A percentile compares a stretch with the other conserved stretches of the same genome.
Evolutionary conservation across 179 eudicot species (phyloP).

Genomic region (Camellia oleifera): DNA sequence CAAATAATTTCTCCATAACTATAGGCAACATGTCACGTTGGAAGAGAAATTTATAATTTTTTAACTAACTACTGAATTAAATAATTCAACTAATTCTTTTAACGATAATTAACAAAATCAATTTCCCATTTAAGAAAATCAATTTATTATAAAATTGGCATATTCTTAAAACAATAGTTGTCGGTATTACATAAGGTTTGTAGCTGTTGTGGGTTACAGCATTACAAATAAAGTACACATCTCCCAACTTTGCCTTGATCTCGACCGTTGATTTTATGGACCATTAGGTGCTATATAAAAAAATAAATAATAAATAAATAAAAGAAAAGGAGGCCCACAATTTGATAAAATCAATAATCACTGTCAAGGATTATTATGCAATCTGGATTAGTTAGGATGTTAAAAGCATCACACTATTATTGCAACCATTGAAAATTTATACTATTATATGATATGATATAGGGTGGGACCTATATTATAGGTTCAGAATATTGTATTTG

Average conservation of each 20-base stretch:
- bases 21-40: not conserved
- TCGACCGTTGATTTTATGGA: not conserved
- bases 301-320: too few relatives aligned
- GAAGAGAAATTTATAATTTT: not conserved
- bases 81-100: not conserved
- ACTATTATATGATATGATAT: too few relatives aligned
- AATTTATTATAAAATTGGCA: not conserved
- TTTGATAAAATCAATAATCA: not conserved
- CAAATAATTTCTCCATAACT: not conserved
- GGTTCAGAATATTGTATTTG: too few relatives aligned
- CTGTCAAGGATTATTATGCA: not conserved
- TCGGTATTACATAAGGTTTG: not conserved
- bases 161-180: not conserved
- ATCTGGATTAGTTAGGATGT: not conserved
- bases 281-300: not conserved
- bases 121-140: too few relatives aligned
- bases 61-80: not conserved
- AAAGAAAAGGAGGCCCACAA: not conserved
- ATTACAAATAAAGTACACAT: too few relatives aligned
- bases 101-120: not conserved
- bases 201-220: not conserved
- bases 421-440: not conserved
- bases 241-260: not conserved
- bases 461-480: too few relatives aligned
- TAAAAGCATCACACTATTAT: not conserved